These are phyloP conservation scores for Aphanocladium album DNA, from an alignment of 2,329 filamentous ascomycete species.

Conservation along the genomic window DNA sequence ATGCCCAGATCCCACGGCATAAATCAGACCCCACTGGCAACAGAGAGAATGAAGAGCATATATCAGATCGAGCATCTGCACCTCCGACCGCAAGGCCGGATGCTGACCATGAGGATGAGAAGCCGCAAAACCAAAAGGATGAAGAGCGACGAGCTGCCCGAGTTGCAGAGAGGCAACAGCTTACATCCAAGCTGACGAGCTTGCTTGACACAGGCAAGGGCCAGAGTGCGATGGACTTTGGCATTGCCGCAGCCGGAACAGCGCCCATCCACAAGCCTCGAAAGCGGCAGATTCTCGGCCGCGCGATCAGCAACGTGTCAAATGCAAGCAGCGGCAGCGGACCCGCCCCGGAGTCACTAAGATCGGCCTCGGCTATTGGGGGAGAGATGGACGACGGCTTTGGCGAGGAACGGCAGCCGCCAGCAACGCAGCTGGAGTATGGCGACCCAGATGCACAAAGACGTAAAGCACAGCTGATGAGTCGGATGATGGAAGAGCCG, in stretches of 20 bases:
- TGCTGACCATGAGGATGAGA: slow-evolving; percentile 1
- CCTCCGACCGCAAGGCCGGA: background rate
- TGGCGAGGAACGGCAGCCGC: slow-evolving; percentile 29
- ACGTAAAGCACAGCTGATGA: slow-evolving; percentile 40
- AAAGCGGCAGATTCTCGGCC: slow-evolving; percentile 50
- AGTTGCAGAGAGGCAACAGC: slow-evolving; percentile 34
- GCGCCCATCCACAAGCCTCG: slow-evolving; percentile 23
- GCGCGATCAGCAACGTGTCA: slow-evolving; percentile 54
- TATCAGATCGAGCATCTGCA: background rate
- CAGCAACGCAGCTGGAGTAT: slow-evolving; percentile 50
- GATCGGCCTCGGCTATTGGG: slow-evolving; percentile 11
- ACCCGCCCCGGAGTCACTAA: slow-evolving; percentile 24
- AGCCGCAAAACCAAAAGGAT: slow-evolving; percentile 17
- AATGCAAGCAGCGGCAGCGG: slow-evolving; percentile 43
- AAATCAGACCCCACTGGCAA: slow-evolving; percentile 17
- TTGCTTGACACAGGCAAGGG: slow-evolving; percentile 31
- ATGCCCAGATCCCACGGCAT: slow-evolving; percentile 11
- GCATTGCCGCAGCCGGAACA: slow-evolving; percentile 18
- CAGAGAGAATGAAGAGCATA: slow-evolving; percentile 10
- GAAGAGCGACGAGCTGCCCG: slow-evolving; percentile 22
- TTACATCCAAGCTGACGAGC: slow-evolving; percentile 38
- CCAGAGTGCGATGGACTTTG: slow-evolving; percentile 1
- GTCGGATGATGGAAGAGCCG: slow-evolving; percentile 33
- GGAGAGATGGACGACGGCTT: slow-evolving; percentile 19
- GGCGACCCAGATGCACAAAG: slow-evolving; percentile 44